phyloP scores from a whole-genome alignment of 306 rosid species.

The Gynostemma pentaphyllum region DNA sequence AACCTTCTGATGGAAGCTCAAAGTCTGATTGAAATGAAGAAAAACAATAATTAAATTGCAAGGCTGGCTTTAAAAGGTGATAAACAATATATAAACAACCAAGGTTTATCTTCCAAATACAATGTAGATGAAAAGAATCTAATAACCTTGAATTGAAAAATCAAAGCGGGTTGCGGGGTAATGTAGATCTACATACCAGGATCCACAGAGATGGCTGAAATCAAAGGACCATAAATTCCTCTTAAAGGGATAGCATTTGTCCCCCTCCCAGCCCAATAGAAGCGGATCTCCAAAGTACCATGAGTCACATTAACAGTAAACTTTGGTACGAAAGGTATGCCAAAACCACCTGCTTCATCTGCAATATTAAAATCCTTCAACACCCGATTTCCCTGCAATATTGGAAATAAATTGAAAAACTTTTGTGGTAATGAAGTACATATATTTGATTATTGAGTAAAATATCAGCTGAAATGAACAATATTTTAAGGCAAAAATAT shows the following conservation, averaged over 20 bases:
- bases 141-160: no score
- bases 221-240: slow-evolving; percentile 40
- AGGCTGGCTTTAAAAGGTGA: not conserved
- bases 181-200: slow-evolving; percentile 12
- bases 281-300: slow-evolving; percentile 24
- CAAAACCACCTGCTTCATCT: slow-evolving; percentile 25
- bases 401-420: not conserved
- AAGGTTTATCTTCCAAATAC: no score
- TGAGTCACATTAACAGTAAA: slow-evolving; percentile 3
- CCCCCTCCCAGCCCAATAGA: slow-evolving; percentile 42
- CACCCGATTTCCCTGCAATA: slow-evolving; percentile 21
- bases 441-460: no score
- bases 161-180: no score
- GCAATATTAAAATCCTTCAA: slow-evolving; percentile 36
- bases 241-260: slow-evolving; percentile 15
- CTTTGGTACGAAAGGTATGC: not conserved
- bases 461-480: not conserved
- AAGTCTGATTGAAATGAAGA: slow-evolving; percentile 11
- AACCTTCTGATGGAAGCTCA: slow-evolving; percentile 14
- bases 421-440: not conserved
- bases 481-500: not conserved
- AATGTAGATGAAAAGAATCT: no score
- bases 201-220: slow-evolving; percentile 30
- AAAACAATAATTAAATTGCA: not conserved
- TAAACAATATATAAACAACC: not conserved